Base-by-base conservation (phyloP, 164 flowering plant species). In the Macadamia integrifolia region DNA sequence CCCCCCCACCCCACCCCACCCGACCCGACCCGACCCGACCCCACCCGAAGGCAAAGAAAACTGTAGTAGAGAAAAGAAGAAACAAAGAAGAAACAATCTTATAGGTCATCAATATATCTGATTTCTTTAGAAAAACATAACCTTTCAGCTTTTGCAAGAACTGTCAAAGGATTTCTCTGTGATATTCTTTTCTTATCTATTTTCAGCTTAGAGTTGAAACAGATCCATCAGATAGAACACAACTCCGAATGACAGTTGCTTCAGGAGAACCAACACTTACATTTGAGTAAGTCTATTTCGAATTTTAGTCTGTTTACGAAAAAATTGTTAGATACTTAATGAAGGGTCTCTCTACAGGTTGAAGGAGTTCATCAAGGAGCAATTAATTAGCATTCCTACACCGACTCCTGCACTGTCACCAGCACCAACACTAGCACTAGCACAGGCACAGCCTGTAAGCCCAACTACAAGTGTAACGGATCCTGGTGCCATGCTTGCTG, bases 171-270 rank as follows among this genome's bases (percentile, higher is more conserved):
- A 17, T 53, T 46, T 14, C 17, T 14, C 13, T 53, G 17, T 53
- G 18, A 53, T 17, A 14, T 17, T 35, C 3, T 59, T 17, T 63
- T 13, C n/a, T 46, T 56, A 23, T 71, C 67, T 62, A 14, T 53
- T 57, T 74, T 35, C 87, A 95, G 99, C 52, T 83, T 10, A 84
- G 99, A 84, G 77, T 95, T 71, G 99, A 95, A 80, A 95, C 99
- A 44, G 99, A 95, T 78, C 99, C 99, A 62, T 90, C 98, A 35
- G 99, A 95, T 71, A 81, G 97, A 82, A 92, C 97, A 23, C 99
- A 95, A 72, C 83, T 95, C 73, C 90, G 99, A 6, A 85, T 95
- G 91, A 95, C 99, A 61, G 83, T 88, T 76, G 92, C 90, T 31
- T 87, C 99, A 4, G 98, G 96, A 67, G 96, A 95, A 64, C 92